Percentiles rank a stretch among this genome's conserved stretches.
phyloP scores from a whole-genome alignment of 306 rosid genomes.

The Glycyrrhiza uralensis region DNA sequence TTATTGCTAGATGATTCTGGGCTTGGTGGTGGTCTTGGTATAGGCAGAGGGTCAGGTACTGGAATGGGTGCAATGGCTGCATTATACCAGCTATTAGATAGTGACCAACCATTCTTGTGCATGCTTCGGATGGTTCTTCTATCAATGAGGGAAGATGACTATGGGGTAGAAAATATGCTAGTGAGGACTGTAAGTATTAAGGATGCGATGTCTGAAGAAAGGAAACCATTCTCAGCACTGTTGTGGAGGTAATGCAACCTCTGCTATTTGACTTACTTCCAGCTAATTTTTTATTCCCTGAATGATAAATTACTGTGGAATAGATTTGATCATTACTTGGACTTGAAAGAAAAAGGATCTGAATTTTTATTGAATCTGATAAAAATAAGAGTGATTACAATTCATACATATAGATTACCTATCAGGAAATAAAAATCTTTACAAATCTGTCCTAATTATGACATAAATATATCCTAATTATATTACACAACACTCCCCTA shows the following conservation, averaged over 20 bases:
- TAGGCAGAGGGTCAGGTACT: conserved; percentile 98
- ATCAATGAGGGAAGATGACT: conserved; percentile 92
- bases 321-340: conserved; percentile 9
- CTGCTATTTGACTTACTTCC: conserved; percentile 12
- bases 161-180: conserved; percentile 59
- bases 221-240: conserved; percentile 71
- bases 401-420: too few species aligned
- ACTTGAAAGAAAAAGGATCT: too few species aligned
- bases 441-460: too few species aligned
- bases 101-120: conserved; percentile 98
- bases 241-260: conserved; percentile 74
- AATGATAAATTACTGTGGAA: conserved; percentile 2
- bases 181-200: conserved; percentile 47
- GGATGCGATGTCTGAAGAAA: conserved; percentile 57
- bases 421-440: too few species aligned
- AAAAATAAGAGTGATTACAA: too few species aligned
- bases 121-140: conserved; percentile 98
- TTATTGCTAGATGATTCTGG: conserved; percentile 90
- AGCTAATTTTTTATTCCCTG: neutral
- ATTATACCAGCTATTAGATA: conserved; percentile 90
- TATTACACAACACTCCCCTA: too few species aligned
- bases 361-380: too few species aligned
- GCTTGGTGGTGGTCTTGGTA: conserved; percentile 98
- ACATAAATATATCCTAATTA: too few species aligned
- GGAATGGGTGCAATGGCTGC: conserved; percentile 99